Conservation (phyloP, 148 eudicot genomes). For the Nepenthes mirabilis region DNA sequence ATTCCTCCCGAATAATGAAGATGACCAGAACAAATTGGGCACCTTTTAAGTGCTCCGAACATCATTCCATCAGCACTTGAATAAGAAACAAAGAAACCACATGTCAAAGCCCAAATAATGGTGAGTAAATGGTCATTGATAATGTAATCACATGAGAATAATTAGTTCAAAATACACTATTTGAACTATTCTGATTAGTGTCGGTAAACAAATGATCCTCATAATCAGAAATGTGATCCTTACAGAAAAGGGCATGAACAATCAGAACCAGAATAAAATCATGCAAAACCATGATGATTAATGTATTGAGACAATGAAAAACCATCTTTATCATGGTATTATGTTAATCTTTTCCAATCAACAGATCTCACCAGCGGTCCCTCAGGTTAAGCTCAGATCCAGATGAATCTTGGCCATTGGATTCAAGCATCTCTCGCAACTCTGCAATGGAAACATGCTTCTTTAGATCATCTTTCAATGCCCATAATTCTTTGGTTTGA, state of each 20-base stretch:
- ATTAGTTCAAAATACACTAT: too few species aligned
- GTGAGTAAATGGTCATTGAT: too few species aligned
- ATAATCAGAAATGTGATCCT: too few species aligned
- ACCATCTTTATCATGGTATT: too few species aligned
- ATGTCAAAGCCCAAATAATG: not conserved
- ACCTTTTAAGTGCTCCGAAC: constrained; percentile 63
- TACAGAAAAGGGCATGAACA: too few species aligned
- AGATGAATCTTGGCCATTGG: constrained; percentile 56
- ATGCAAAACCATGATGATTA: not conserved
- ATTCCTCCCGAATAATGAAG: constrained; percentile 65
- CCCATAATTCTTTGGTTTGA: constrained; percentile 74
- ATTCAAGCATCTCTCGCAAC: constrained; percentile 82
- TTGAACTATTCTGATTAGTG: too few species aligned
- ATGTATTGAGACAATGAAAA: too few species aligned
- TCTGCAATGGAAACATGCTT: constrained; percentile 59
- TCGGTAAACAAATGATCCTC: too few species aligned
- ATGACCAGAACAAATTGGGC: constrained; percentile 68
- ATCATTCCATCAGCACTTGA: constrained; percentile 94
- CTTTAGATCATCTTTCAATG: constrained; percentile 74
- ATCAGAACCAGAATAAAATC: too few species aligned
- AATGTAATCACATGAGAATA: too few species aligned
- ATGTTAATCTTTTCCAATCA: not conserved
- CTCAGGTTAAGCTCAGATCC: constrained; percentile 88
- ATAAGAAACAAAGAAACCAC: constrained; percentile 7
- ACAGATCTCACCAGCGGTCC: constrained; percentile 61